Base-by-base conservation (phyloP, 768 basidiomycete genomes). In the Mycena haematopus region DNA sequence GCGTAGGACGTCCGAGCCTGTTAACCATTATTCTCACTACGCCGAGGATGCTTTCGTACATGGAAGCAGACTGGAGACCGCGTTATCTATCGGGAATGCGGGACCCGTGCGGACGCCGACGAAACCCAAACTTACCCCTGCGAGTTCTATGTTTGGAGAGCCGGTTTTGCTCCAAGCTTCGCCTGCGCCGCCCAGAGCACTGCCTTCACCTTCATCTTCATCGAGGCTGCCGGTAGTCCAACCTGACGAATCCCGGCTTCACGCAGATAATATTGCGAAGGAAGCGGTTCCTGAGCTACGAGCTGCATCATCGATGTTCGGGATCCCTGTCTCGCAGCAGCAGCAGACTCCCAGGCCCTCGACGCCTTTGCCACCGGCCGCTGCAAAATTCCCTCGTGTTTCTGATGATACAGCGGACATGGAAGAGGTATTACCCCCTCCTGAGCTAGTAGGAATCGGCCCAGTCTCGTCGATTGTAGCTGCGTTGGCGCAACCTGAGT, bases 41-140 rank as follows among this genome's bases (percentile, higher is more conserved):
- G 79, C 80, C 35, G 80, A 84, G 9, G 83, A 86, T 38, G 31
- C 42, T 52, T 73, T 84, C 21, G 80, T 81, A 24, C 75, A 81
- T 33, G 81, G 82, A 2, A 86, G 80, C 22, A 80, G 87, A 21
- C 74, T 91, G n/a, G 87, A 87, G 67, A 89, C 88, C 1, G 86
- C 83, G 1, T 73, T 92, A 29, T 82, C 89, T 11, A 85, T 92
- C 45, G 91, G 85, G 19, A 87, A 87, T 55, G 81, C 88, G 9
- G 80, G 80, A 6, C 78, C 79, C 15, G 72, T 74, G 25, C 73
- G 72, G 49, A 64, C 57, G 24, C 63, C 63, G 31, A 58, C 50
- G 62, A 67, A 57, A 42, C 21, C 60, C 8, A n/a, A 24, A 17
- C 11, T 24, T 22, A 24, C 22, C 8, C 44, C 44, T 19, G 35